Conservation (phyloP, 179 eudicot genomes). For the Sideroxylon spinosum region DNA sequence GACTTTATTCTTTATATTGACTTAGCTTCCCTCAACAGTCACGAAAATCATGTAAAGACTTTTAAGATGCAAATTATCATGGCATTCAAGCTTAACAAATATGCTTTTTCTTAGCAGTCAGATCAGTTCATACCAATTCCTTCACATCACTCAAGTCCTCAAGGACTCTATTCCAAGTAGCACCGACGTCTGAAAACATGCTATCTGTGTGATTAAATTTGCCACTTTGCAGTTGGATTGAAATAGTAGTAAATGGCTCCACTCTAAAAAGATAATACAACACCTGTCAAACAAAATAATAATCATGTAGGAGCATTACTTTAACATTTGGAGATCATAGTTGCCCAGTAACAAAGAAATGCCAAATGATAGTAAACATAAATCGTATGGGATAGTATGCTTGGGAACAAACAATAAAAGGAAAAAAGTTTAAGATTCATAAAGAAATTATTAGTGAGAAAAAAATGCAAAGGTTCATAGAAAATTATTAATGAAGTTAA, state of each 20-base stretch:
- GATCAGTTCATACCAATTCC: slow-evolving; percentile 66
- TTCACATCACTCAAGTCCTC: slow-evolving; percentile 99
- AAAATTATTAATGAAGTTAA: not conserved
- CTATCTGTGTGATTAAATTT: slow-evolving; percentile 97
- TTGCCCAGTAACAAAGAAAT: not conserved
- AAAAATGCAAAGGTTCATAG: not conserved
- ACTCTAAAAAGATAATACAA: slow-evolving; percentile 86
- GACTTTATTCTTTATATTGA: too few species aligned
- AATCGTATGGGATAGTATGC: not conserved
- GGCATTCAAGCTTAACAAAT: slow-evolving; percentile 6
- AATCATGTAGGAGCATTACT: slow-evolving; percentile 17
- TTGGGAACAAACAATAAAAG: not conserved
- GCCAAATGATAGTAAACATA: not conserved
- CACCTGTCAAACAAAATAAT: slow-evolving; percentile 52
- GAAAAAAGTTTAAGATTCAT: not conserved
- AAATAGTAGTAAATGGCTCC: slow-evolving; percentile 95
- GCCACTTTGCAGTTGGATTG: slow-evolving; percentile 94
- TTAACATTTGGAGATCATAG: slow-evolving; percentile 6
- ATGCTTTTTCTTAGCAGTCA: not conserved
- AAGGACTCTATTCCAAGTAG: slow-evolving; percentile 94
- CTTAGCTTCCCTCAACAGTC: not conserved
- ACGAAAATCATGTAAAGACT: not conserved
- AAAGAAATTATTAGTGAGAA: not conserved
- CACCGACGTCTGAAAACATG: slow-evolving; percentile 87
- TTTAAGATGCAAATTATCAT: not conserved